Base-by-base conservation (phyloP, 2,329 filamentous ascomycete genomes). In the Penicillium sp. region DNA sequence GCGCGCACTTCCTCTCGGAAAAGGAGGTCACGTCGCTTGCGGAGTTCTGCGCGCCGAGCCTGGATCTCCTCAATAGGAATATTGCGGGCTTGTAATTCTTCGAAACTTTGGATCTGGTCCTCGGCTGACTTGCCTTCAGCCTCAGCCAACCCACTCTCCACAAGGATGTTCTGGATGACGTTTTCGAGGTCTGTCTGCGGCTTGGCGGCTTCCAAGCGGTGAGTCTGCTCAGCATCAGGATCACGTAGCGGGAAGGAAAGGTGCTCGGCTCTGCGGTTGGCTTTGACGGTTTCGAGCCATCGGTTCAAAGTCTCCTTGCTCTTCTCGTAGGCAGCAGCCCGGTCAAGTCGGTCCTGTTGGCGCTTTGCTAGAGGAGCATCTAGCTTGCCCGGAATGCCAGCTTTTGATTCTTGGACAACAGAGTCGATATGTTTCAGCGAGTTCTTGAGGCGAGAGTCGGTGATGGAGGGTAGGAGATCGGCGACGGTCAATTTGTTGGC, bases 261-360 rank as follows among this genome's bases (percentile, higher is more conserved):
- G 72, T 96, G 91, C 61, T 97, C 94, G 1, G 93, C 92, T 64
- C 91, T 84, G 57, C 94, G 88, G 73, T 97, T 97, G 32, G 90
- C 86, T 76, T 97, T 96, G 68, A 99, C 92, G 0, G 94, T 97
- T 58, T 97, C 93, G 32, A 88, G 88, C 94, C 94, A 99, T 66
- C 91, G 86, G 61, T 90, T 86, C 26, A 99, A 80, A 0, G 92
- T 93, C 73, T 97, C 88, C 67, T 95, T 96, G 49, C 91, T 92
- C 79, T 96, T 92, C 35, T 92, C 86, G 66, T 92, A 95, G 3
- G 94, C 94, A 24, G 86, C 91, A 50, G 81, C 80, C 50, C 94
- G 89, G 67, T 96, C 88, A 16, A 97, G 76, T 48, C 87, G 86
- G 69, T 92, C 92, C 73, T 97, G 93, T 66, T 96, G 89, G 58